Percentiles rank a stretch among this genome's conserved stretches.
Evolutionary conservation across 2,329 filamentous ascomycete species (phyloP).

Genomic region (Fusarium compactum): DNA sequence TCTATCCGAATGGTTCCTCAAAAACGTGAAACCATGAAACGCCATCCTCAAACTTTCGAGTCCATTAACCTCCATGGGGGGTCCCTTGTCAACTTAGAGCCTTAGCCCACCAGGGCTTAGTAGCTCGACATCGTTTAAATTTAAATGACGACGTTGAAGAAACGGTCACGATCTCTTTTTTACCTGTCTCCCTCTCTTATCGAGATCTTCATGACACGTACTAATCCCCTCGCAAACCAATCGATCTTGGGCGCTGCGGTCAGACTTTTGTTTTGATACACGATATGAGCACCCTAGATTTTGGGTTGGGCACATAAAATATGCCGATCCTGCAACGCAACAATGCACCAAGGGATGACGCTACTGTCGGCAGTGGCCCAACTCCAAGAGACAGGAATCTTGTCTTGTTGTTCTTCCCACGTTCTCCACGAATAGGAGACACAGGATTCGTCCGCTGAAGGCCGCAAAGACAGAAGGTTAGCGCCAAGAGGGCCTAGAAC

Average conservation of each 20-base stretch:
- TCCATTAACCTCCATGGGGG: slow-evolving; percentile 21
- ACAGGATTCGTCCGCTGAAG: neutral
- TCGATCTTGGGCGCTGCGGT: slow-evolving; percentile 19
- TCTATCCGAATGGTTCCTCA: neutral
- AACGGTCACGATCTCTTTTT: slow-evolving; percentile 1
- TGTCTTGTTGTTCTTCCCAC: neutral
- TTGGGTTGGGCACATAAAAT: neutral
- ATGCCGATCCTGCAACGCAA: slow-evolving; percentile 31
- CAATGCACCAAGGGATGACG: slow-evolving; percentile 17
- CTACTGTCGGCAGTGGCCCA: slow-evolving; percentile 38
- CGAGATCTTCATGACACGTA: slow-evolving; percentile 11
- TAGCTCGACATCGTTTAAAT: neutral
- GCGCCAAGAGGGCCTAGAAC: slow-evolving; percentile 40
- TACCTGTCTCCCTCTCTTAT: neutral
- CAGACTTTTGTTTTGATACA: neutral
- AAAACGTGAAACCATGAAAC: slow-evolving; percentile 37
- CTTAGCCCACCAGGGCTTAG: slow-evolving; percentile 12
- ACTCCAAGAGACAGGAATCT: neutral
- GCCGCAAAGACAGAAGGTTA: neutral
- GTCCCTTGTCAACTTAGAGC: slow-evolving; percentile 23
- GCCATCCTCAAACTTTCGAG: slow-evolving; percentile 34
- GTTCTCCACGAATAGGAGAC: slow-evolving; percentile 25
- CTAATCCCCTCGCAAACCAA: slow-evolving; percentile 18
- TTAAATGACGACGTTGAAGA: slow-evolving; percentile 20
- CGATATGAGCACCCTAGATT: neutral